Conservation (phyloP, 306 rosid species). For the Delonix regia region DNA sequence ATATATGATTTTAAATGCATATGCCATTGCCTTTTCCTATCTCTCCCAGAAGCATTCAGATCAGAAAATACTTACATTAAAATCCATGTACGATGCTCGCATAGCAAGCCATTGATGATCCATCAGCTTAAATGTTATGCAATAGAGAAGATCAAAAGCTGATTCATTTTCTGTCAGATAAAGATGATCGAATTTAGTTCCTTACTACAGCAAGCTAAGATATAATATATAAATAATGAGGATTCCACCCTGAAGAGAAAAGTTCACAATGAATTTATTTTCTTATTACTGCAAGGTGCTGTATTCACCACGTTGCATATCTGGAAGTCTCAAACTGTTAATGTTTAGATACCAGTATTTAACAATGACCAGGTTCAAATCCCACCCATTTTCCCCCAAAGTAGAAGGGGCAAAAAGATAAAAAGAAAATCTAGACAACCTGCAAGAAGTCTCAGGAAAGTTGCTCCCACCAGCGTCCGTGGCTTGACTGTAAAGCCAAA, state of each 20-base stretch:
- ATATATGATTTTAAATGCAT: neutral
- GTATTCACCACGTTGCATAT: neutral
- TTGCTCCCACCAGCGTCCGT: conserved; percentile 88
- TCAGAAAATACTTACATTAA: conserved; percentile 71
- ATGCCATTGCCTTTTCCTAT: conserved; percentile 19
- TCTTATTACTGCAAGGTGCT: neutral
- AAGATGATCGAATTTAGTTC: conserved; percentile 30
- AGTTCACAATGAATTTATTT: neutral
- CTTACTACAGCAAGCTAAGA: conserved; percentile 27
- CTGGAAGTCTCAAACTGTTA: neutral
- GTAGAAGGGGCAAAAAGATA: neutral
- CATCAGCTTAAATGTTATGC: conserved; percentile 98
- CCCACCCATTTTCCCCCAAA: neutral
- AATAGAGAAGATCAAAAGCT: conserved; percentile 94
- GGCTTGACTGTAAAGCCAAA: conserved; percentile 81
- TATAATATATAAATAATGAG: conserved; percentile 10
- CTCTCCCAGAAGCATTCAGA: conserved; percentile 12
- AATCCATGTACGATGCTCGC: conserved; percentile 99
- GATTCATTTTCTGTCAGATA: conserved; percentile 73
- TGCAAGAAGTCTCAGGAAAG: conserved; percentile 86
- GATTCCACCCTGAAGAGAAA: neutral
- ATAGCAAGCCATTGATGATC: conserved; percentile 97
- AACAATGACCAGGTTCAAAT: neutral
- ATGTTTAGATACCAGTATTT: conserved; percentile 4
- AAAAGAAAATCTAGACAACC: conserved; percentile 48